These are phyloP conservation scores for Pseudogymnoascus sp. DNA, from an alignment of 2,329 filamentous ascomycete species.

Conservation along the genomic window DNA sequence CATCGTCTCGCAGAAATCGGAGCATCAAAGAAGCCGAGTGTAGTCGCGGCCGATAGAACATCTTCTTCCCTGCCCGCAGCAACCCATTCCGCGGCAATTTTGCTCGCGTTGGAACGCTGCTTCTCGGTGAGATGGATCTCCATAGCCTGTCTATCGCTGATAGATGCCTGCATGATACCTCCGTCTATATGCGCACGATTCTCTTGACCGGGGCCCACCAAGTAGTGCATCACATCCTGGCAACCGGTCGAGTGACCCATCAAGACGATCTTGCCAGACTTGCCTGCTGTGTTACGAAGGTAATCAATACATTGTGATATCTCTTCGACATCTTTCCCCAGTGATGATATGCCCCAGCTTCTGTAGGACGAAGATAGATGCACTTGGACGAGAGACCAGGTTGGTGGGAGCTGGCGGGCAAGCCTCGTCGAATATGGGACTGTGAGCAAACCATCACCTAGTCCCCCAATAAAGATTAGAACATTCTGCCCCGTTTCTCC, in stretches of 20 bases:
- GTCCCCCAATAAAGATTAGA: slow-evolving; percentile 47
- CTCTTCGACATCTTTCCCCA: slow-evolving; percentile 42
- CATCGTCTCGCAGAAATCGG: slow-evolving; percentile 52
- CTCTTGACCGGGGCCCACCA: slow-evolving; percentile 30
- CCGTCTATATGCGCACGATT: slow-evolving; percentile 41
- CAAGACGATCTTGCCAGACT: slow-evolving; percentile 49
- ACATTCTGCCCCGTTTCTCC: slow-evolving; percentile 31
- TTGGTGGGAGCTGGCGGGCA: slow-evolving; percentile 23
- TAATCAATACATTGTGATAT: slow-evolving; percentile 42
- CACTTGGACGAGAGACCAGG: slow-evolving; percentile 42
- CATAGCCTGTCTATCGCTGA: slow-evolving; percentile 55
- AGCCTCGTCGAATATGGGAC: slow-evolving; percentile 41
- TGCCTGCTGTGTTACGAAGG: slow-evolving; percentile 33
- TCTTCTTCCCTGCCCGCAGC: slow-evolving; percentile 37
- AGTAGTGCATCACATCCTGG: slow-evolving; percentile 61
- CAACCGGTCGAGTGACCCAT: slow-evolving; percentile 66
- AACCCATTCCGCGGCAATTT: slow-evolving; percentile 36
- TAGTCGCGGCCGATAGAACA: slow-evolving; percentile 32
- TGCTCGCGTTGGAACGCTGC: slow-evolving; percentile 29
- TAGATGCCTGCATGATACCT: slow-evolving; percentile 58
- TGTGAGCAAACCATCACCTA: slow-evolving; percentile 45
- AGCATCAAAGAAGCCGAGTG: slow-evolving; percentile 27
- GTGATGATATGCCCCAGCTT: slow-evolving; percentile 37
- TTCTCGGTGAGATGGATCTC: slow-evolving; percentile 31
- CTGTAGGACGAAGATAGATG: slow-evolving; percentile 36